Conservation (phyloP, 139 green algal genomes). For the Gonium pectorale region DNA sequence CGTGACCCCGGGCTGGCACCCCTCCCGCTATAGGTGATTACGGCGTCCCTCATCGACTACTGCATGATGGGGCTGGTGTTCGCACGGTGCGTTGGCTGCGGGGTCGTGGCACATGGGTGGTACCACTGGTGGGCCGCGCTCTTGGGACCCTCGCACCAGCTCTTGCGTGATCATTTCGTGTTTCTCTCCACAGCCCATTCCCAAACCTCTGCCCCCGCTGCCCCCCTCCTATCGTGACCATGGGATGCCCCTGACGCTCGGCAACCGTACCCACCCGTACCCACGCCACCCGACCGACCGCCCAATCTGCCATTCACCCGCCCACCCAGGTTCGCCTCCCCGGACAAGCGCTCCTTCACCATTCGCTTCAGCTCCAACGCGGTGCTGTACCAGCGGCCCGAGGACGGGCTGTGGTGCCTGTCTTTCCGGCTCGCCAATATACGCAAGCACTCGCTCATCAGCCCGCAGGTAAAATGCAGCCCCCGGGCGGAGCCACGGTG, state of each 20-base stretch:
- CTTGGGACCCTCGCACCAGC: too few relatives aligned
- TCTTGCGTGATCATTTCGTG: too few relatives aligned
- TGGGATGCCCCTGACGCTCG: too few relatives aligned
- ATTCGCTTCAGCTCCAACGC: conserved; percentile 69
- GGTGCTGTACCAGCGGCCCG: conserved; percentile 49
- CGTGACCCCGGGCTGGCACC: too few relatives aligned
- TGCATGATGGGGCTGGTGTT: conserved; percentile 80
- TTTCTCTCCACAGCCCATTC: neutral
- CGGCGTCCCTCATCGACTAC: conserved; percentile 69
- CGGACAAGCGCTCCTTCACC: conserved; percentile 55
- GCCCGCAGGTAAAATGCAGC: conserved; percentile 48
- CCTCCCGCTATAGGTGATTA: conserved; percentile 59
- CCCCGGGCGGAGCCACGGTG: too few relatives aligned
- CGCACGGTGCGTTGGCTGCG: conserved; percentile 50
- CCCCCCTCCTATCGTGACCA: too few relatives aligned
- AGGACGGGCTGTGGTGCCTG: conserved; percentile 61
- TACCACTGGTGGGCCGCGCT: too few relatives aligned
- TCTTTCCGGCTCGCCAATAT: conserved; percentile 79
- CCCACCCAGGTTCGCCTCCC: conserved; percentile 65
- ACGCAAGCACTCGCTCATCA: conserved; percentile 65
- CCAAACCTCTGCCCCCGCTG: neutral
- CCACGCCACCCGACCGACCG: too few relatives aligned
- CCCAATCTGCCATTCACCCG: too few relatives aligned
- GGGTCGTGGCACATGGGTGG: too few relatives aligned
- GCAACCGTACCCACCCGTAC: too few relatives aligned